Evolutionary conservation across 75 land plant species (phyloP), one percentile per base, ranked within the genome.

Genomic region (Pinus albicaulis): DNA sequence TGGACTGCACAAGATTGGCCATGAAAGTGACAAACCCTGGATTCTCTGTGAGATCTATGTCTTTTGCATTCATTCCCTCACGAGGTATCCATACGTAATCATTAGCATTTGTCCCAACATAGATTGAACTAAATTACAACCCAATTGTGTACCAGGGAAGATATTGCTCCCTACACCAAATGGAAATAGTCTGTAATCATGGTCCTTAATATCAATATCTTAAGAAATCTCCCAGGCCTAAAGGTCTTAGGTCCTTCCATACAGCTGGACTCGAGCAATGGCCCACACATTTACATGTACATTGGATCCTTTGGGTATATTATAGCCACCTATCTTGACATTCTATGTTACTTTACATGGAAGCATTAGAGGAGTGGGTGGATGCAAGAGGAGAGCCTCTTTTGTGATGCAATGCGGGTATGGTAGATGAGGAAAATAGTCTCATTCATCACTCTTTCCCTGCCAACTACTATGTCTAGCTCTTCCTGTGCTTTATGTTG

Each of bases 71-170:
- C 34, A 87, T 78, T 28, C 90, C 99, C 8, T 80, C 74, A 0
- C 90, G 86, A 59, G 88, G 85, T 0, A 78, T 13, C 99, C 99
- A 96, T 11, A 55, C 26, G 76, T 93, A 96, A 55, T 91, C 94
- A 84, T 96, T 74, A 96, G 76, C 34, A 96, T 71, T 53, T 92
- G 86, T 1, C 88, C 97, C 48, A 96, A 76, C 94, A 92, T 93
- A 16, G 95, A 87, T 22, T 86, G 80, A 36, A 93, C 94, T 83
- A 96, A 77, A 69, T 88, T 82, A 55, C 91, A 74, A 0, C 92
- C 99, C n/a, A 96, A 84, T 72, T 93, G 97, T 16, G 99, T 90
- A 11, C 99, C 97, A 0, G 99, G 99, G 77, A 96, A 96, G 16
- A 95, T 89, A 22, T 96, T 73, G 66, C 98, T 74, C 15, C 98